These are phyloP conservation scores for Phialemoniopsis sp. DNA, from an alignment of 2,329 filamentous ascomycete species.

Conservation along the genomic window DNA sequence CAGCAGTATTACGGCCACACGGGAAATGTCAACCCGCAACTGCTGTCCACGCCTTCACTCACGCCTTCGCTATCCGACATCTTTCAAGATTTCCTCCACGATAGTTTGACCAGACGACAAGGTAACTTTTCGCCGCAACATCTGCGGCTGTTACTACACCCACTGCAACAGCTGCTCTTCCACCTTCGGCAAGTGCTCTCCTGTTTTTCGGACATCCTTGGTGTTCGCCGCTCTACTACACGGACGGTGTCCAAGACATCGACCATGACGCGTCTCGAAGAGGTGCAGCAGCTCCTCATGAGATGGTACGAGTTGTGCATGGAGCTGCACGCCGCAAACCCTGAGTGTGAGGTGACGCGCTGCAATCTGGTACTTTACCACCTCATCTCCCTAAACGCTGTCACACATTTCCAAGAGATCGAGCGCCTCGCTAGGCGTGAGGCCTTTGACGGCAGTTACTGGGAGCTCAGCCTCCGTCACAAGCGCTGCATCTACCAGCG, in stretches of 20 bases:
- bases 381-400: conserved; percentile 64
- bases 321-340: conserved; percentile 48
- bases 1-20: conserved; percentile 54
- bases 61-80: conserved; percentile 59
- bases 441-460: conserved; percentile 44
- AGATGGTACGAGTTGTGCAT: conserved; percentile 66
- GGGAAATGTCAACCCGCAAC: conserved; percentile 44
- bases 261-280: conserved; percentile 56
- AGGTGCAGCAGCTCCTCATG: conserved; percentile 59
- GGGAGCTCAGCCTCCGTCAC: conserved; percentile 50
- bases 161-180: conserved; percentile 60
- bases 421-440: conserved; percentile 63
- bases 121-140: conserved; percentile 44
- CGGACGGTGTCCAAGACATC: conserved; percentile 54
- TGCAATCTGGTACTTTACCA: conserved; percentile 68
- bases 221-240: conserved; percentile 30
- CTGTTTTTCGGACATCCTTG: conserved; percentile 56
- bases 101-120: conserved; percentile 51
- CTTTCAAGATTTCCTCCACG: conserved; percentile 64
- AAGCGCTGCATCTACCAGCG: conserved; percentile 60
- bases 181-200: conserved; percentile 62
- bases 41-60: conserved; percentile 42
- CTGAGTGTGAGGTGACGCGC: conserved; percentile 54
- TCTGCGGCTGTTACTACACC: conserved; percentile 64
- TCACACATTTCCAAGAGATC: conserved; percentile 64